Evolutionary conservation across 2,329 filamentous ascomycete genomes (phyloP).

Genomic region (Colletotrichum coccodes): DNA sequence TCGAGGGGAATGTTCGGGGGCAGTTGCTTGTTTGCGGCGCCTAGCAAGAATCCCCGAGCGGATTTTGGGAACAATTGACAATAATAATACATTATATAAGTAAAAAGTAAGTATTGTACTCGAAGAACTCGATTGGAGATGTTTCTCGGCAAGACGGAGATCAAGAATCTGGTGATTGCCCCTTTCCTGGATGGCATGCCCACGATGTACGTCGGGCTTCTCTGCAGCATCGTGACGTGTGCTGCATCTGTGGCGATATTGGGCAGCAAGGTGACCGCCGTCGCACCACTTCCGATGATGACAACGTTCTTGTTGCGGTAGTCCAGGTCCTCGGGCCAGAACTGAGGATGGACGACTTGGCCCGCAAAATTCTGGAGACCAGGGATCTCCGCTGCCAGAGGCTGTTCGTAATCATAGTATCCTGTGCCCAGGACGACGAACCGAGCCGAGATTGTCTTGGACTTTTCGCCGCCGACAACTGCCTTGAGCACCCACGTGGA

Average conservation of each 20-base stretch:
- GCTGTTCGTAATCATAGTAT: constrained; percentile 76
- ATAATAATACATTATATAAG: constrained; percentile 44
- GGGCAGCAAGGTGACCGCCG: constrained; percentile 73
- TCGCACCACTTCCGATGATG: constrained; percentile 75
- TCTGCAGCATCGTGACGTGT: constrained; percentile 76
- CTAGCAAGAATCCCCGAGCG: constrained; percentile 44
- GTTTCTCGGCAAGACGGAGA: constrained; percentile 51
- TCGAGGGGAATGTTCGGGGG: constrained; percentile 58
- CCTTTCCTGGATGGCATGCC: constrained; percentile 55
- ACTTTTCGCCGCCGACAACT: constrained; percentile 45
- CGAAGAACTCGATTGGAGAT: constrained; percentile 58
- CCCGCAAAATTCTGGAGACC: constrained; percentile 51
- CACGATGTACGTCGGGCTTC: constrained; percentile 72
- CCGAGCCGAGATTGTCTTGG: constrained; percentile 51
- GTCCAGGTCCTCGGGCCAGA: constrained; percentile 76
- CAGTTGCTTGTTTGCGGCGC: constrained; percentile 54
- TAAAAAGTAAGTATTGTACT: constrained; percentile 49
- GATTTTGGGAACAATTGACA: constrained; percentile 21
- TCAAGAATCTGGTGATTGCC: constrained; percentile 46
- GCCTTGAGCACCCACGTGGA: constrained; percentile 61
- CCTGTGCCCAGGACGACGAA: constrained; percentile 67
- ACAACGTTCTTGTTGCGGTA: constrained; percentile 72
- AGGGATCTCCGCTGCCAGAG: constrained; percentile 61
- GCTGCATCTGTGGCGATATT: constrained; percentile 65
- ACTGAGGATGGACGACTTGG: constrained; percentile 73